These are phyloP conservation scores for Corymbia calophylla DNA, from an alignment of 441 rosid genomes.

Conservation along the genomic window DNA sequence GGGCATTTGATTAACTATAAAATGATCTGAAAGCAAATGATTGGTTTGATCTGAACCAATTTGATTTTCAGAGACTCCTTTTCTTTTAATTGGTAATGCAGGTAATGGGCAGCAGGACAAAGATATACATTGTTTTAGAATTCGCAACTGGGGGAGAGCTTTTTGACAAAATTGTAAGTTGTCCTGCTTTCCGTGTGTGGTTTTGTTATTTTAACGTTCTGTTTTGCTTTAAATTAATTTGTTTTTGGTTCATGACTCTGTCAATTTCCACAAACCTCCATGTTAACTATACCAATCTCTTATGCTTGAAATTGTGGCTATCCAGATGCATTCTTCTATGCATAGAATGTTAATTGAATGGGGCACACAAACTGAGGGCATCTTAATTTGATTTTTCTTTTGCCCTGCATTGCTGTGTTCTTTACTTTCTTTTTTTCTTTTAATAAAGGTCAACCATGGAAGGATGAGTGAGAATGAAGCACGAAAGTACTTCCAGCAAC, in stretches of 20 bases:
- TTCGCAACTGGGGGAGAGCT: constrained; percentile 93
- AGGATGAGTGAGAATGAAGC: constrained; percentile 91
- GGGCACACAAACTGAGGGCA: neutral
- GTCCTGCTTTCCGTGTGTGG: neutral
- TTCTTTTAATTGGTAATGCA: constrained; percentile 17
- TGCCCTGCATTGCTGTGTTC: neutral
- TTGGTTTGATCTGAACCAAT: neutral
- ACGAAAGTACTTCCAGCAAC: constrained; percentile 90
- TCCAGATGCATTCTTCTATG: neutral
- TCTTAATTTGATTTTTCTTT: neutral
- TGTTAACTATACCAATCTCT: neutral
- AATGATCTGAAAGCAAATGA: neutral
- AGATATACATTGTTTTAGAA: constrained; percentile 81
- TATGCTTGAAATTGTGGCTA: neutral
- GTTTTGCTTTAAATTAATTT: neutral
- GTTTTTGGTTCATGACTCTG: neutral
- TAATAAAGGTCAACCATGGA: constrained; percentile 72
- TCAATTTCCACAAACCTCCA: neutral
- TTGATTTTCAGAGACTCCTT: neutral
- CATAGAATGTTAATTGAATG: neutral
- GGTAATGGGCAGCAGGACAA: constrained; percentile 97
- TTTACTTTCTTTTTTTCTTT: neutral
- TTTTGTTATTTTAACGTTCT: neutral
- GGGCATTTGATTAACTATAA: neutral
- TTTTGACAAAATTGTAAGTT: constrained; percentile 88